Evolutionary conservation across 257 asterid genomes (phyloP).

Genomic region (Lavandula angustifolia): DNA sequence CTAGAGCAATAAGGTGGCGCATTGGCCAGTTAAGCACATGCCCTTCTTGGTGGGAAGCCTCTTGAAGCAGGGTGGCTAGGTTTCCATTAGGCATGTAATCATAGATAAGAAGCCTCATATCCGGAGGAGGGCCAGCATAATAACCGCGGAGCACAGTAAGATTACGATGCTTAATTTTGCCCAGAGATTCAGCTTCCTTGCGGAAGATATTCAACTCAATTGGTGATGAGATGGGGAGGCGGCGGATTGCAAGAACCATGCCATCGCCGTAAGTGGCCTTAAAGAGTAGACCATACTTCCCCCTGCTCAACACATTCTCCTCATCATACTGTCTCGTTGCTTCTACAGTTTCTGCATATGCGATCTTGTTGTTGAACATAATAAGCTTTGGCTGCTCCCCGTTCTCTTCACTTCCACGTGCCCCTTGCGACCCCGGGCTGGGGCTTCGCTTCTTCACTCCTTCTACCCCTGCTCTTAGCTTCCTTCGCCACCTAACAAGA

Average conservation of each 20-base stretch:
- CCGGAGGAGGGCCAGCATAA: conserved; percentile 81
- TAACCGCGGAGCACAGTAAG: conserved; percentile 84
- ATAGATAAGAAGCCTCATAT: conserved; percentile 62
- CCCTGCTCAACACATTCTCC: conserved; percentile 78
- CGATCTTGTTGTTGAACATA: conserved; percentile 78
- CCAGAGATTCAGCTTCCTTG: conserved; percentile 79
- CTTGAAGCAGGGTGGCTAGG: conserved; percentile 72
- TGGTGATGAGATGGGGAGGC: conserved; percentile 69
- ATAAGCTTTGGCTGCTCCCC: conserved; percentile 73
- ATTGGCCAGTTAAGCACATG: conserved; percentile 91
- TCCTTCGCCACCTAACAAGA: conserved; percentile 62
- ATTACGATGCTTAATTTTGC: conserved; percentile 72
- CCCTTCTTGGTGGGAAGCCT: conserved; percentile 87
- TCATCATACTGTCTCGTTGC: conserved; percentile 93
- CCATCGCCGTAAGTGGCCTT: conserved; percentile 80
- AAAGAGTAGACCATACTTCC: conserved; percentile 63
- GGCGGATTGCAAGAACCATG: conserved; percentile 82
- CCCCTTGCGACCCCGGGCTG: conserved; percentile 63
- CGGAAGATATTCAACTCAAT: conserved; percentile 58
- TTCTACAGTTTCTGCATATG: conserved; percentile 72
- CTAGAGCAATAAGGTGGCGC: conserved; percentile 85
- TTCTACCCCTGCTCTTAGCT: conserved; percentile 46
- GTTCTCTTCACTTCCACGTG: conserved; percentile 77
- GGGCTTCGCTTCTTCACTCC: conserved; percentile 85
- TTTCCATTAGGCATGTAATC: conserved; percentile 94